A percentile compares a stretch with the other conserved stretches of the same genome.
These are phyloP conservation scores for Pseudophaeomoniella oleicola DNA, from an alignment of 2,329 filamentous ascomycete genomes.

Conservation along the genomic window DNA sequence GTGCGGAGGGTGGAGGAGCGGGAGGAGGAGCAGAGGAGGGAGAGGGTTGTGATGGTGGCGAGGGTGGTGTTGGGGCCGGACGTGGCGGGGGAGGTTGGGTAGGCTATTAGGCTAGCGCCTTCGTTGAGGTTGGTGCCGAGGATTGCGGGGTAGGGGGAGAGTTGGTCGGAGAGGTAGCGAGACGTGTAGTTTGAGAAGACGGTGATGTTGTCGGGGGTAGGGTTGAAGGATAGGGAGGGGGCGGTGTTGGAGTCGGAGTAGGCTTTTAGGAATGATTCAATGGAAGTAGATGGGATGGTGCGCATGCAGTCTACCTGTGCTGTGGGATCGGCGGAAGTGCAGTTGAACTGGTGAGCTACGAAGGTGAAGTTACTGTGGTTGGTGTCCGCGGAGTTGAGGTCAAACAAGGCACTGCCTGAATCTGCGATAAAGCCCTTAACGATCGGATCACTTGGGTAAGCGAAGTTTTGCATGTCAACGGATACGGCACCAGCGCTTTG, in stretches of 20 bases:
- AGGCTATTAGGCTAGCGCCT: constrained; percentile 5
- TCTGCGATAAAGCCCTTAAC: constrained; percentile 2
- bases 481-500: constrained; percentile 29
- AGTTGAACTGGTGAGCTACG: constrained; percentile 15
- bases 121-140: constrained; percentile 8
- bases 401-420: constrained; percentile 1
- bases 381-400: constrained; percentile 4
- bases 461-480: constrained; percentile 15
- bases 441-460: constrained; percentile 3
- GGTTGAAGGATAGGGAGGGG: constrained; percentile 11
- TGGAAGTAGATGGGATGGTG: constrained; percentile 11
- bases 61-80: constrained; percentile 1
- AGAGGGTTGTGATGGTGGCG: constrained; percentile 3
- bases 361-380: constrained; percentile 13
- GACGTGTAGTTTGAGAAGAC: constrained; percentile 16
- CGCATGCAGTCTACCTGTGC: constrained; percentile 17
- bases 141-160: constrained; percentile 10
- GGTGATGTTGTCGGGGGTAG: constrained; percentile 13
- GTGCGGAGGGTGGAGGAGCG: constrained; percentile 14
- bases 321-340: constrained; percentile 10
- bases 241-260: constrained; percentile 9
- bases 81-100: constrained; percentile 1
- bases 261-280: constrained; percentile 14
- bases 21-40: constrained; percentile 16
- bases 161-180: constrained; percentile 7